Evolutionary conservation across 108 stramenopile species (phyloP), one percentile per base, ranked within the genome.

Genomic region (Cyclotella kingstonii): DNA sequence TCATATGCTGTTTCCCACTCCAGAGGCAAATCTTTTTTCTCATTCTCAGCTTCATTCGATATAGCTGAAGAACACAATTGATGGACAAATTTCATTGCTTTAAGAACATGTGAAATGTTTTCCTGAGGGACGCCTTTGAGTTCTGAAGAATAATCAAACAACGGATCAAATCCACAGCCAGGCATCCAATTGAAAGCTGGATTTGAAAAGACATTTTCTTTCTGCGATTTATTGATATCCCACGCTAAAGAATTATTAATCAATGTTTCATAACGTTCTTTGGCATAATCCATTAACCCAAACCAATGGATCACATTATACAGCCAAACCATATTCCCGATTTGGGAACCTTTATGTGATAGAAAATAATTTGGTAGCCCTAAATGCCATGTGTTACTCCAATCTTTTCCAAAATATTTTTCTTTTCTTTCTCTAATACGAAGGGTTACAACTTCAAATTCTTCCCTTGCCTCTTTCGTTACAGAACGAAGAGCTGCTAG

Each of bases 251-350:
- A 10, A 49, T 84, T 87, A 23, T 60, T 59, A 14, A 71, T 69
- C 51, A 87, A 58, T 3, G 71, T 70, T 5, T 21, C 57, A 51
- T 93, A 93, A 11, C 91, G 73, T 39, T 83, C 82, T 54, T 82
- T 86, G 34, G 83, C 84, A 78, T 80, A 94, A n/a, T 83, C 81
- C 15, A 80, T 38, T 72, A 94, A 76, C 0, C 93, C 93, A 60
- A 51, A 90, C 40, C 81, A 71, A 41, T 82, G 72, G 33, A 90
- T 81, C 1, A 69, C 45, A 45, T 89, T 94, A 82, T 90, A 87
- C 7, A 76, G 42, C 87, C 89, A 90, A 10, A 94, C 78, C 44
- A 85, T 78, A 55, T 85, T 82, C 12, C 81, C 82, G 63, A 84
- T 80, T 47, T 91, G 81, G 28, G 73, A 78, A 5, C 68, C 68